Base-by-base conservation (phyloP, 257 asterid species). In the Nicotiana paniculata region DNA sequence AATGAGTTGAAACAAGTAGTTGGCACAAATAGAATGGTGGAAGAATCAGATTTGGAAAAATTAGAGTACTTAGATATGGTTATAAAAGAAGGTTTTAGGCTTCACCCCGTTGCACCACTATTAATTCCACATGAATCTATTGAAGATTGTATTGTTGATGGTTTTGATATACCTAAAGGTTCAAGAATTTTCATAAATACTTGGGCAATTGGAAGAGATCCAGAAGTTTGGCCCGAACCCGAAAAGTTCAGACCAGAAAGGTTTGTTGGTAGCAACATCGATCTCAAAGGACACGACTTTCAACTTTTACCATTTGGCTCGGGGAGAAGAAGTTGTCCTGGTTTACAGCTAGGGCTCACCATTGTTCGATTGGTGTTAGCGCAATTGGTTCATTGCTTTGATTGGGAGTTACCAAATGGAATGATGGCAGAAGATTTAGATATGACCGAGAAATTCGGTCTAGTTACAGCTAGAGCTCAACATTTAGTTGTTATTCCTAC, bases 101-200 rank as follows among this genome's bases (percentile, higher is more conserved):
- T 85, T 21, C 88, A 85, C n/a, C 87, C 85, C 0, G 28, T 80
- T 46, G 84, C 77, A 79, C 86, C 88, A 3, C 46, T 85, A 4
- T 74, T 85, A 6, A 37, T 82, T 16, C 87, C 83, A 13, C 84
- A 57, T 1, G 86, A 82, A 10, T 81, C 88, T 2, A 82, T 79
- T 15, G 80, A 85, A 79, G 84, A 85, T 18, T 85, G 84, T 80
- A 64, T 3, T 3, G 81, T 85, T 30, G 82, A 82, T 57, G 86
- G 77, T 18, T 84, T 70, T 64, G 61, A 79, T 4, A 79, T 85
- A 18, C 65, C 26, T 63, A 79, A 82, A n/a, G 81, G 78, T 12
- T 79, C 82, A 18, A 66, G 84, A 13, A 37, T 82, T n/a, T 7
- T 79, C 1, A n/a, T 85, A 21, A 85, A 85, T 55, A 12, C 30